phyloP scores from a whole-genome alignment of 441 rosid species.

The Rhodomyrtus psidioides region DNA sequence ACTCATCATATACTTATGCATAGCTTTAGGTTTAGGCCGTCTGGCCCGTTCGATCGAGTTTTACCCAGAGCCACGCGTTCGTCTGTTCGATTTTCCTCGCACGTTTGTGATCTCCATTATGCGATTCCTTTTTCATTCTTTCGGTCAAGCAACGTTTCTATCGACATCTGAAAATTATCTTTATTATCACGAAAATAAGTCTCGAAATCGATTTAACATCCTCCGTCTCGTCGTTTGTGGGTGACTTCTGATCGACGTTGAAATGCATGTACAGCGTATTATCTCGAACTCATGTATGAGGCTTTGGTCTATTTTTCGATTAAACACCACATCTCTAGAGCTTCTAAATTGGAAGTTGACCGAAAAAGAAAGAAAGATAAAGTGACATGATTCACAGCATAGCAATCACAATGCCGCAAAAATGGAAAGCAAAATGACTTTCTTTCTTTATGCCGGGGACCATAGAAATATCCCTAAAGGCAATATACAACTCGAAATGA shows the following conservation, averaged over 20 bases:
- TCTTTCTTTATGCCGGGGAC: neutral
- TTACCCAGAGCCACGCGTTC: fast-evolving
- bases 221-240: neutral
- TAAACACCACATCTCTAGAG: no score
- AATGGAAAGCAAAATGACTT: neutral
- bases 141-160: no score
- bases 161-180: no score
- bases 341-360: neutral
- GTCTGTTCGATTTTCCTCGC: no score
- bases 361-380: neutral
- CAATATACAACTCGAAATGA: neutral
- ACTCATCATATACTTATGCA: fast-evolving
- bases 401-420: neutral
- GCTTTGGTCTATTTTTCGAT: neutral
- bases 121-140: neutral
- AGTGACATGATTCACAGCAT: neutral
- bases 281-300: neutral
- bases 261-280: neutral
- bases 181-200: no score
- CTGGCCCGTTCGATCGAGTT: neutral
- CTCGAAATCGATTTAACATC: no score
- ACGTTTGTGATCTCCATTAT: fast-evolving
- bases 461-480: neutral
- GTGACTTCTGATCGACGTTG: no score
- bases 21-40: no score